Conservation (phyloP, 768 basidiomycete genomes). For the Mycena filopes region DNA sequence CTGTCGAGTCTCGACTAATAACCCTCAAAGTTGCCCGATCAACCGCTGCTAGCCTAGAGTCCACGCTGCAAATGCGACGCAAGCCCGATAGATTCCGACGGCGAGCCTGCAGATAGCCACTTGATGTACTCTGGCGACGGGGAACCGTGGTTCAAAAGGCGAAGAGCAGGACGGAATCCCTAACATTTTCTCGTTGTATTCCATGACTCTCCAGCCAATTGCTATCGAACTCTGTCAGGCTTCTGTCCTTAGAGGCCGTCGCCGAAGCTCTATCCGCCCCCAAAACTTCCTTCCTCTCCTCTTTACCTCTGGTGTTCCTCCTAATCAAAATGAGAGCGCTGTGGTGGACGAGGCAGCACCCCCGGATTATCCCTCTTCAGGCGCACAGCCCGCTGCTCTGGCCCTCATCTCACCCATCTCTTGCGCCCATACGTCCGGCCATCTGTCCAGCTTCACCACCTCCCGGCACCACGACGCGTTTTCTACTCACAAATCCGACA, state of each 20-base stretch:
- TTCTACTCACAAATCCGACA: constrained; percentile 33
- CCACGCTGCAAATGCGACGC: constrained; percentile 15
- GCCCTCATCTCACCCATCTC: constrained; percentile 41
- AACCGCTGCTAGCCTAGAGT: constrained; percentile 2
- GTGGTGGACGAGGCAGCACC: constrained; percentile 44
- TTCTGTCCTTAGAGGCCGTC: constrained; percentile 47
- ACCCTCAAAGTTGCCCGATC: constrained; percentile 14
- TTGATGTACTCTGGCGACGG: constrained; percentile 24
- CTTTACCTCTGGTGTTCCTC: constrained; percentile 29
- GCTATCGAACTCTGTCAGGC: constrained; percentile 48
- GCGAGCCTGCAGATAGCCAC: background rate
- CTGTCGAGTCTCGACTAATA: too few species aligned
- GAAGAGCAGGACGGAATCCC: background rate
- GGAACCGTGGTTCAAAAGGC: constrained; percentile 20
- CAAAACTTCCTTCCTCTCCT: constrained; percentile 43
- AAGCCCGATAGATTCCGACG: constrained; percentile 4
- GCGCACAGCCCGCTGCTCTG: constrained; percentile 14
- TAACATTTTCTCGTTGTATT: constrained; percentile 37
- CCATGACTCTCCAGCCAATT: constrained; percentile 46
- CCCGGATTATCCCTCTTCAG: constrained; percentile 23
- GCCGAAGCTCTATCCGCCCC: constrained; percentile 51
- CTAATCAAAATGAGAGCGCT: constrained; percentile 42
- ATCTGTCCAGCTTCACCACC: constrained; percentile 45
- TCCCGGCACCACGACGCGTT: constrained; percentile 44
- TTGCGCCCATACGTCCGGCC: constrained; percentile 47